Evolutionary conservation across 208 protist genomes (phyloP), one percentile per base, ranked within the genome.

Genomic region (Trichomonas gallinae): DNA sequence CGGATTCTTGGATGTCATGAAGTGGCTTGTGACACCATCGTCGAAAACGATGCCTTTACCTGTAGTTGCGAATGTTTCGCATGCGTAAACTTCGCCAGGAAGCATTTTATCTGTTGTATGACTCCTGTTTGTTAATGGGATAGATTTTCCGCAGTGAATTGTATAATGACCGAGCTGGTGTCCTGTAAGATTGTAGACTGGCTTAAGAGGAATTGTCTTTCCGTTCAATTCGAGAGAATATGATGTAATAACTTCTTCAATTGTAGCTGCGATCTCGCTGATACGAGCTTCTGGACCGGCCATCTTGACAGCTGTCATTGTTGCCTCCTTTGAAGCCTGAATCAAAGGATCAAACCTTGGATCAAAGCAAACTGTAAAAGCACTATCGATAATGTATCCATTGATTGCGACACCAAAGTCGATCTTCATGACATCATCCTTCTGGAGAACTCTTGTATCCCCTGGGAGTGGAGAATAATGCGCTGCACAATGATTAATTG

Each of bases 51-150:
- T 31, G 0, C 72, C 96, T 21, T 83, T 40, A 23, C 99, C 99
- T 26, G 99, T 99, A 15, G 98, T 98, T 96, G 99, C 99, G 97
- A 99, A 99, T 40, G 99, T 99, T 97, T 99, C 99, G 97, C 99
- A 99, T 9, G 99, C 99, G 97, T 99, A 99, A n/a, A 99, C 97
- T 97, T 99, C 99, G 42, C 99, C 97, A 58, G 97, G 96, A 89
- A 98, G 97, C 99, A 99, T 99, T 97, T 98, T 98, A 0, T 98
- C 98, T 34, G 85, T 82, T 48, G 42, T 48, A 96, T 99, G 98
- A 51, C 98, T 98, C 96, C 98, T 98, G 96, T 98, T 99, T 15
- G 99, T 98, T 96, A 99, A 99, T 10, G 99, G 99, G n/a, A 99
- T 99, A 23, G 97, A 98, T 97, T 99, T 99, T 85, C 99, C 99